Base-by-base conservation (phyloP, 768 basidiomycete genomes). In the Auricularia auricula-judae region DNA sequence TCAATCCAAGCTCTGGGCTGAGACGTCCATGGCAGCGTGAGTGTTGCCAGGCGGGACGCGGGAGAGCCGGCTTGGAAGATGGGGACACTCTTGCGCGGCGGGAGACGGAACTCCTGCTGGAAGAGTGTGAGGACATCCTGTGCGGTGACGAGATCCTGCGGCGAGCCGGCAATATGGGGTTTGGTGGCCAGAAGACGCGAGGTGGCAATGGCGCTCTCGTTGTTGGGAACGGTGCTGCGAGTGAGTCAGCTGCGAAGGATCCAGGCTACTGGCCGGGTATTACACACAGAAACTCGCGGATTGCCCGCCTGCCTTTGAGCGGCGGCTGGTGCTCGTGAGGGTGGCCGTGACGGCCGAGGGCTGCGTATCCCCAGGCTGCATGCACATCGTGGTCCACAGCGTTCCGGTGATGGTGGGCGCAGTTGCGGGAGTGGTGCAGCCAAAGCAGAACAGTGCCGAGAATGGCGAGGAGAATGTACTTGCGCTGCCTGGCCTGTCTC, bases 1-100 rank as follows among this genome's bases (percentile, higher is more conserved):
- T 93, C 90, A 65, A 93, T 85, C 91, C 91, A 93, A 64, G 87
- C 89, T 0, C 76, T 80, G 2, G 88, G 87, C 33, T 72, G 74
- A 36, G 69, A 74, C 44, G 81, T 76, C 3, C 76, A 76, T 5
- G 75, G 70, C 51, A 84, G 76, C 21, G 74, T 72, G 16, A 89
- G 77, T 0, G 89, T 92, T 3, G 89, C 84, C 56, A 82, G 78
- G 62, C 86, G 86, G 36, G 89, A 90, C 62, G 80, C 78, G 10
- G 75, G 70, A 36, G 88, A 81, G 3, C 93, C 92, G 21, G 91
- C 89, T 23, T 84, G 75, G 71, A 81, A 93, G 63, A 93, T 78
- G 18, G 88, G 86, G n/a, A 75, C 67, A 18, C 14, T 35, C 56
- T 59, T 23, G 56, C 56, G 56, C 5, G 56, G 56, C 23, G 56